Evolutionary conservation across 148 eudicot genomes (phyloP).

Genomic region (Hydrangea macrophylla): DNA sequence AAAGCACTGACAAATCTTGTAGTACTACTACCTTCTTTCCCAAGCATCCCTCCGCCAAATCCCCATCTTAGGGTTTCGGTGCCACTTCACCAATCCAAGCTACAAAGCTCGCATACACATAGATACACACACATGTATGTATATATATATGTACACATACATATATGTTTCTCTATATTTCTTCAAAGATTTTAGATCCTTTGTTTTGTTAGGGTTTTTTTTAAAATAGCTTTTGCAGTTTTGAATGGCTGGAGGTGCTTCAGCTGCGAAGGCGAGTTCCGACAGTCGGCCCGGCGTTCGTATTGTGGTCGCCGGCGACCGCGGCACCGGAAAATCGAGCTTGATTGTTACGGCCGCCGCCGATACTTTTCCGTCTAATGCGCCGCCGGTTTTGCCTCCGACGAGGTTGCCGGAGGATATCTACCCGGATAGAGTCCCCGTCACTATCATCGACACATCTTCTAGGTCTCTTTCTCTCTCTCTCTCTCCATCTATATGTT

Average conservation of each 20-base stretch:
- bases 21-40: not conserved
- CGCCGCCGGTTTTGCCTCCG: conserved; percentile 63
- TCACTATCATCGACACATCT: conserved; percentile 69
- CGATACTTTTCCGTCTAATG: conserved; percentile 60
- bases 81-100: not conserved
- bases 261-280: conserved; percentile 20
- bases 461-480: conserved; percentile 36
- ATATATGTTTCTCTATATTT: not conserved
- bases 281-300: conserved; percentile 33
- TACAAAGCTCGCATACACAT: not conserved
- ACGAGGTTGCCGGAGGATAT: conserved; percentile 65
- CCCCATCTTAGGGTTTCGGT: not conserved
- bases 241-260: conserved; percentile 42
- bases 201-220: conserved; percentile 1
- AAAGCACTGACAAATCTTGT: not conserved
- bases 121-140: not conserved
- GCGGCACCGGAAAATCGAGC: conserved; percentile 81
- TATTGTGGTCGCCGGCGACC: conserved; percentile 88
- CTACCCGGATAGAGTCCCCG: conserved; percentile 66
- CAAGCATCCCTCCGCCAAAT: not conserved
- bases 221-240: not conserved
- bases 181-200: too few relatives aligned
- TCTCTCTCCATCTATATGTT: not conserved
- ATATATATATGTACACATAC: not conserved
- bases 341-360: conserved; percentile 78